Evolutionary conservation across 805 yeast genomes (phyloP), one percentile per base, ranked within the genome.

Genomic region (Teunomyces kruisii): DNA sequence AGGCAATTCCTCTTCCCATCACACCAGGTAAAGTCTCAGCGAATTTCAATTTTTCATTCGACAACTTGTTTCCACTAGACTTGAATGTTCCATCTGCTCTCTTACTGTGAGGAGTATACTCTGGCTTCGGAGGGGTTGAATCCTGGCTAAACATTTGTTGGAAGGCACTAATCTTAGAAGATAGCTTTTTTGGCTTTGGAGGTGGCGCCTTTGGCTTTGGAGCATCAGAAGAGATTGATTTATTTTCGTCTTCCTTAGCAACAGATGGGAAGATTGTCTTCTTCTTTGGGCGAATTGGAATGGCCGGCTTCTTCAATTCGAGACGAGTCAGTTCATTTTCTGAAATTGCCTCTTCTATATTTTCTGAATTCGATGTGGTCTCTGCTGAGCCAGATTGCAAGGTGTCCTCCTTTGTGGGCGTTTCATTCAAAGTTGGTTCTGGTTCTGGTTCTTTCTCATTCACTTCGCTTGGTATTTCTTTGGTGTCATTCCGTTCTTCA

Each of bases 111-210:
- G 50, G 43, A 12, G 47, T 24, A 9, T 41, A 43, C 6, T 14
- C 33, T 26, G 40, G 30, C 24, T 37, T 37, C 7, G 40, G 40
- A 4, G 36, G 32, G 26, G n/a, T 27, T 3, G 62, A 49, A 13
- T 54, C 54, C 44, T 62, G 67, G 40, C 78, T 78, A 44, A 86
- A 70, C 85, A 84, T 80, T 56, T 84, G 86, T 57, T 86, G 95
- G 61, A 86, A 86, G 0, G 90, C 90, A 1, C 91, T 90, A 48
- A 86, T 86, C 50, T 76, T 84, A 1, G 89, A 82, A 0, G 92
- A 85, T 13, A 88, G 81, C 54, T 86, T 86, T 55, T 85, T 85
- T 3, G 92, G 92, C 17, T 82, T 82, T 26, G 81, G 84, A 5
- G 89, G 89, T 10, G 88, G 72, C 2, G 62, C 62, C 37, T 60